These are phyloP conservation scores for Trypanosoma brucei DNA, from an alignment of 208 protist species.

Conservation along the genomic window DNA sequence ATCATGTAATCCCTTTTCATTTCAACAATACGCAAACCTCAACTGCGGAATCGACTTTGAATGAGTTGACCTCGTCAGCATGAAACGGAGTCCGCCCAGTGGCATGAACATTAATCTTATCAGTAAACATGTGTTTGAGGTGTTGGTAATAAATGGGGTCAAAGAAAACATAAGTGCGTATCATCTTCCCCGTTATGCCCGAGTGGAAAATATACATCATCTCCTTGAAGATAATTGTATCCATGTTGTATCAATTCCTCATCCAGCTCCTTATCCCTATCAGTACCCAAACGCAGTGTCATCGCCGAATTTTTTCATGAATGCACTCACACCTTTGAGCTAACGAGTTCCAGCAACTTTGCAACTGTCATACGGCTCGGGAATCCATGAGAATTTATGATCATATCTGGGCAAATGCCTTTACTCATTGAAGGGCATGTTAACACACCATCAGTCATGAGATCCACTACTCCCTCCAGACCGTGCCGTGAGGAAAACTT, in stretches of 20 bases:
- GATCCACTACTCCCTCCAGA: slow-evolving; percentile 99
- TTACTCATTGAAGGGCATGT: slow-evolving; percentile 98
- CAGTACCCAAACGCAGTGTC: slow-evolving; percentile 95
- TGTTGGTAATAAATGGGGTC: slow-evolving; percentile 99
- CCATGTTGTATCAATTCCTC: slow-evolving; percentile 81
- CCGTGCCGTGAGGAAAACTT: slow-evolving; percentile 99
- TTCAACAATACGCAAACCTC: slow-evolving; percentile 99
- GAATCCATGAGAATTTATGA: slow-evolving; percentile 99
- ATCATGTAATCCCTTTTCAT: slow-evolving; percentile 99
- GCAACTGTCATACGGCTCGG: slow-evolving; percentile 99
- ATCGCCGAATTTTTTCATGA: slow-evolving; percentile 89
- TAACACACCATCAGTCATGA: slow-evolving; percentile 96
- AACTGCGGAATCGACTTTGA: slow-evolving; percentile 96
- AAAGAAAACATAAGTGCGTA: slow-evolving; percentile 98
- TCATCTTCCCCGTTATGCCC: slow-evolving; percentile 98
- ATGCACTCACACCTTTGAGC: slow-evolving; percentile 93
- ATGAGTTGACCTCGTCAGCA: slow-evolving; percentile 99
- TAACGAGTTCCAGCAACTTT: slow-evolving; percentile 99
- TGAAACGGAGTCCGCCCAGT: slow-evolving; percentile 81
- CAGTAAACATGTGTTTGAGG: slow-evolving; percentile 99
- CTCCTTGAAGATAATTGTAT: slow-evolving; percentile 98
- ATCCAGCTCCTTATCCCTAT: slow-evolving; percentile 92
- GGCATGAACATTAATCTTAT: slow-evolving; percentile 99
- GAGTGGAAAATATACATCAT: slow-evolving; percentile 81
- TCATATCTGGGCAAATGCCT: slow-evolving; percentile 98